Base-by-base conservation (phyloP, 257 asterid species). In the Scutellaria minor region DNA sequence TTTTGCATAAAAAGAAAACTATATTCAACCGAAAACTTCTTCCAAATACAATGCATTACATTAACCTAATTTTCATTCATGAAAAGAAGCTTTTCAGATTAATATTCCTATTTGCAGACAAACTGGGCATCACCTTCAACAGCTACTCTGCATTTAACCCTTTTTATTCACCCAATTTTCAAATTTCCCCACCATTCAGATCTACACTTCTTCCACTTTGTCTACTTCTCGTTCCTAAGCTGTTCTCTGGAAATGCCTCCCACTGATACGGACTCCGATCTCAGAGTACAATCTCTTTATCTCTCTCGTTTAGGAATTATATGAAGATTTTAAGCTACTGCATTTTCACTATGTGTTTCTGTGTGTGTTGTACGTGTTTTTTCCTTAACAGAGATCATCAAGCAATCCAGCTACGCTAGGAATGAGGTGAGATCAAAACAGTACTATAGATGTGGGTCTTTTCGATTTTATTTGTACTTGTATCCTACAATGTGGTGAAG, bases 261-360 rank as follows among this genome's bases (percentile, higher is more conserved):
- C 11, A 59, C 86, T 31, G 95, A 87, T 69, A 41, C 84, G 9
- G 90, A 78, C 79, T 79, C 83, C 81, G 95, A 91, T 89, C 86
- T 76, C 81, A 81, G 88, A 77, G 97, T 86, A 75, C 40, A 3
- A 41, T 60, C 41, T 66, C 73, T 31, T 18, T 18, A 18, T 18
- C 11, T 14, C 39, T 56, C 60, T 40, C 5, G 27, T 61, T 53
- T 15, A 1, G 6, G 48, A 68, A 24, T 61, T 37, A 47, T 41
- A 45, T 14, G 50, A 47, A 20, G 15, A 6, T 52, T 42, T 58
- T 72, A 11, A 18, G 72, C 51, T 37, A 15, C 68, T 71, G 24
- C 72, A 50, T 56, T 75, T 69, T 74, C 14, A 50, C 77, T 64
- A n/a, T n/a, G 67, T 66, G 51, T 48, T 37, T 61, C 48, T 53